Evolutionary conservation across 2,329 filamentous ascomycete genomes (phyloP), one percentile per base, ranked within the genome.

Genomic region (Aspergillus chevalieri): DNA sequence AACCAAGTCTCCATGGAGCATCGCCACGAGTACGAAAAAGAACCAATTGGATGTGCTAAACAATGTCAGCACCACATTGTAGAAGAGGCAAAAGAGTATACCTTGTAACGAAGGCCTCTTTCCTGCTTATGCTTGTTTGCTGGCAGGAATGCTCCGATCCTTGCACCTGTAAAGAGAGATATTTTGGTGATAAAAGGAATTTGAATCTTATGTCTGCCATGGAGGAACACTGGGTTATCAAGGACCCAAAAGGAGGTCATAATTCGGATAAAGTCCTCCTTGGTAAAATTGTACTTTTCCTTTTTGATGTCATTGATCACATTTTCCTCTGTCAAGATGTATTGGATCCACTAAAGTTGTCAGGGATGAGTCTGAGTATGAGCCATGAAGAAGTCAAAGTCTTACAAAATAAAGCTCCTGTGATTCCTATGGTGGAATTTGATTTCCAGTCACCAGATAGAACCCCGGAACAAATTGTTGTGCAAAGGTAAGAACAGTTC

Each of bases 71-170:
- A 15, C 15, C 15, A 38, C 15, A n/a, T 38, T 38, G 14, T 38
- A n/a, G 34, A 38, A 38, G 15, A 15, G 15, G 14, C 15, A 38
- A 38, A n/a, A n/a, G 34, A n/a, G 15, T 15, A 38, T 33, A 46
- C 43, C 26, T 33, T 46, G 34, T 49, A 49, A 34, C 24, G 17
- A 28, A 49, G 43, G 15, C 47, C 43, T n/a, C 33, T 46, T 24
- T 41, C 2, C 12, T 45, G 21, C 36, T 41, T 49, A 7, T 49
- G n/a, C 45, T 49, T 49, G 6, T 12, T 7, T 17, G 34, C 34
- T 15, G 34, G 34, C n/a, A 38, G 34, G 34, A 38, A 38, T 12
- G n/a, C 34, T n/a, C 34, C 34, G 6, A 38, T 38, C 15, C 34
- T 38, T 38, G 34, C 34, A 15, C 34, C 15, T 12, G 12, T 38